These are phyloP conservation scores for Trichoderma citrinoviride DNA, from an alignment of 2,329 filamentous ascomycete genomes.

Conservation along the genomic window DNA sequence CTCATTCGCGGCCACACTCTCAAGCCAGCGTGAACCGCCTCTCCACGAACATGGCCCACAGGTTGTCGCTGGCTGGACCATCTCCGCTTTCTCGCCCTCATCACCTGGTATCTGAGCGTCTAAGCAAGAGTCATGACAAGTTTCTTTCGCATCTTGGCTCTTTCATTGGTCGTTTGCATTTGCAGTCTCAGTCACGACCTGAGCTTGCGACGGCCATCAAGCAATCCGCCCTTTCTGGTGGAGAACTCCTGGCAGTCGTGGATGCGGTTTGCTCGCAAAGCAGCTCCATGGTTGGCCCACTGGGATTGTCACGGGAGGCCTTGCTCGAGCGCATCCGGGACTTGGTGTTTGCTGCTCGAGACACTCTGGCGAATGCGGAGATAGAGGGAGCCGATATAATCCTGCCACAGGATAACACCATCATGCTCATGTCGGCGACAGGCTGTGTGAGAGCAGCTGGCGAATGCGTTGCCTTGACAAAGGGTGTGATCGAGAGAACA, in stretches of 20 bases:
- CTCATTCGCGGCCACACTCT: slow-evolving; percentile 37
- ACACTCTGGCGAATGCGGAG: slow-evolving; percentile 70
- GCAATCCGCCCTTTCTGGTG: slow-evolving; percentile 78
- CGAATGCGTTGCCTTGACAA: slow-evolving; percentile 85
- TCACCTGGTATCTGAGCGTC: slow-evolving; percentile 78
- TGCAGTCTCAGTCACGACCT: slow-evolving; percentile 86
- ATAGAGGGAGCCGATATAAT: slow-evolving; percentile 73
- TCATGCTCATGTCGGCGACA: slow-evolving; percentile 75
- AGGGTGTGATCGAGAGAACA: slow-evolving; percentile 79
- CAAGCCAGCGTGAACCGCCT: slow-evolving; percentile 43
- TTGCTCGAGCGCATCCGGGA: slow-evolving; percentile 81
- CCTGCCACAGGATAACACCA: slow-evolving; percentile 73
- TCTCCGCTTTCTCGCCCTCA: slow-evolving; percentile 61
- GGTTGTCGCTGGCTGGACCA: slow-evolving; percentile 70
- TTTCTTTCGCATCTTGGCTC: slow-evolving; percentile 90
- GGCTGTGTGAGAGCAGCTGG: slow-evolving; percentile 86
- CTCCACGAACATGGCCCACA: slow-evolving; percentile 63
- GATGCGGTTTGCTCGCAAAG: slow-evolving; percentile 81
- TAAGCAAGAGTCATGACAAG: slow-evolving; percentile 77
- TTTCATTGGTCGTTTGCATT: slow-evolving; percentile 84
- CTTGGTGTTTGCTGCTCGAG: slow-evolving; percentile 75
- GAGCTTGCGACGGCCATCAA: slow-evolving; percentile 81
- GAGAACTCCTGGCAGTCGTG: slow-evolving; percentile 73
- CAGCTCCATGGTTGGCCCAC: slow-evolving; percentile 60
- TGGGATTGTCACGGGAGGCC: slow-evolving; percentile 66